phyloP scores from a whole-genome alignment of 2,329 filamentous ascomycete genomes.

The Cladosporium oxysporum region DNA sequence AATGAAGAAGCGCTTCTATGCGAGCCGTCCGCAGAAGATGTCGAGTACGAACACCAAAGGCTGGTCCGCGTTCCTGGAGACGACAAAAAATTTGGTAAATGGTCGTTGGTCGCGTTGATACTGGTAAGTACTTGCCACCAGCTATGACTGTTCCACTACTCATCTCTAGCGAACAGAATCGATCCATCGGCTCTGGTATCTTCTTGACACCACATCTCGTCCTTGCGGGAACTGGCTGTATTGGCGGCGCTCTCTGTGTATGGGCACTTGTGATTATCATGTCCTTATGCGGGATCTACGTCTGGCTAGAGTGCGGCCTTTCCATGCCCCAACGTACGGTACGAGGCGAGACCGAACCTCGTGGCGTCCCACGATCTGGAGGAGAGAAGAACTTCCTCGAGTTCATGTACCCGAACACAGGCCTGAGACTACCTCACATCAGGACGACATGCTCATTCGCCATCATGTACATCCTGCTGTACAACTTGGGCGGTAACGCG shows the following conservation, averaged over 20 bases:
- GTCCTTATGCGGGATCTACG: conserved; percentile 37
- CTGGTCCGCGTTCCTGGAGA: conserved; percentile 24
- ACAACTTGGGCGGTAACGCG: conserved; percentile 53
- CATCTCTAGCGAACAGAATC: conserved; percentile 22
- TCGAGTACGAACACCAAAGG: conserved; percentile 26
- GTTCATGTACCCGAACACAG: conserved; percentile 46
- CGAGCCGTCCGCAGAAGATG: conserved; percentile 19
- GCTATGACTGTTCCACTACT: neutral
- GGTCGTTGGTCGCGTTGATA: conserved; percentile 29
- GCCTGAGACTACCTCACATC: conserved; percentile 38
- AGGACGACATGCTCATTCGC: conserved; percentile 48
- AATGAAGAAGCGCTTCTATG: conserved; percentile 26
- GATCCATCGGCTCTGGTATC: conserved; percentile 35
- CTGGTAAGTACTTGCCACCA: conserved; percentile 14
- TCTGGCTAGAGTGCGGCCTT: conserved; percentile 50
- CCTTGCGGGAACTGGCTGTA: conserved; percentile 29
- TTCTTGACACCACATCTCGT: conserved; percentile 32
- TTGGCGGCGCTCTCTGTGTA: conserved; percentile 41
- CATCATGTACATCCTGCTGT: conserved; percentile 48
- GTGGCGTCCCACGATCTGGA: conserved; percentile 40
- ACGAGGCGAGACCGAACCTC: conserved; percentile 41
- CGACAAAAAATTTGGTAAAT: conserved; percentile 27
- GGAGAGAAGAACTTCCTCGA: conserved; percentile 53
- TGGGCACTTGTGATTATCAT: conserved; percentile 47
- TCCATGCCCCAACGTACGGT: conserved; percentile 47